Conservation (phyloP, 345 rosid genomes). For the Aquilaria yunnanensis region DNA sequence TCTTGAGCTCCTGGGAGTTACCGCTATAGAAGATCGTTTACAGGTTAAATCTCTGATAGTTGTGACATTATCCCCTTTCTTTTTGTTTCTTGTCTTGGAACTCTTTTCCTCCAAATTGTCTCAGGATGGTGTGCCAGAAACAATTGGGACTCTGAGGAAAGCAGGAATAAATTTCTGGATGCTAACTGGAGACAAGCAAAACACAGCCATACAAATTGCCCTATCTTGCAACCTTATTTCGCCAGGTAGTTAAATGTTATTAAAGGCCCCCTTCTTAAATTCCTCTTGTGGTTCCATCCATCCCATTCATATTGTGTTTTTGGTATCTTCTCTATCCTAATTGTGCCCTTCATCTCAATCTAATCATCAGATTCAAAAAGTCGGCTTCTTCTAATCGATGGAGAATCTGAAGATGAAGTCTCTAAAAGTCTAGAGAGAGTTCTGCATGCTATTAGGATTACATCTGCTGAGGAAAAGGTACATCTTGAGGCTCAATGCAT, state of each 20-base stretch:
- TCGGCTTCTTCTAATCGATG: constrained; percentile 90
- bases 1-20: constrained; percentile 87
- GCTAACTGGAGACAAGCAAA: constrained; percentile 98
- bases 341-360: no score
- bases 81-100: no score
- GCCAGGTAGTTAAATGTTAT: constrained; percentile 43
- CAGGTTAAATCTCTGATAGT: constrained; percentile 42
- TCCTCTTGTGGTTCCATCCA: no score
- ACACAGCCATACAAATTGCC: constrained; percentile 97
- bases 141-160: constrained; percentile 85
- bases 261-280: no score
- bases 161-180: constrained; percentile 99
- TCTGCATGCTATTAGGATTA: constrained; percentile 88
- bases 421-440: constrained; percentile 86
- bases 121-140: constrained; percentile 99
- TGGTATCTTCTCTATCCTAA: no score
- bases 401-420: constrained; percentile 87
- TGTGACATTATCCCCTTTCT: no score
- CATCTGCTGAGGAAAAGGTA: constrained; percentile 94
- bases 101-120: no score
- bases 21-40: constrained; percentile 93
- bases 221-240: constrained; percentile 96
- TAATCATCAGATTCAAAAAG: constrained; percentile 71
- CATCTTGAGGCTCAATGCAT: constrained; percentile 11
- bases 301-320: no score